Evolutionary conservation across 2,329 filamentous ascomycete genomes (phyloP), one percentile per base, ranked within the genome.

Genomic region (Ascochyta pisi): DNA sequence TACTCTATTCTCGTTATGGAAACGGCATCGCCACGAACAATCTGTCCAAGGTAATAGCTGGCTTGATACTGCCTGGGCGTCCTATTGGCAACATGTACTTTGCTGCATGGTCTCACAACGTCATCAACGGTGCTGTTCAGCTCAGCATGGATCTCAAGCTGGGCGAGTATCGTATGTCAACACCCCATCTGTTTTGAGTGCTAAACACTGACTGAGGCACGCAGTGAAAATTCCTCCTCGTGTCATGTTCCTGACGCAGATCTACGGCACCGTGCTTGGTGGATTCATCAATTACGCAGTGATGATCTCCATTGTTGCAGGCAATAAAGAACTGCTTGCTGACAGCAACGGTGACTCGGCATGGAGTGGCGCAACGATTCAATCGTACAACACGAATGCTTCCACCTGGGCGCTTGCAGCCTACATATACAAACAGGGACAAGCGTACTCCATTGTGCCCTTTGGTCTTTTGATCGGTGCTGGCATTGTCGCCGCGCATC

Each of bases 81-180:
- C 60, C 60, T 2, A 58, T 62, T 6, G 60, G 60, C 15, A 62
- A 62, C 38, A 58, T 62, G 60, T 62, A 62, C 38, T 62, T 60
- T 26, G 57, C 60, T 8, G 54, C 57, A 15, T 62, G 57, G 57
- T 58, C 54, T 3, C 60, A 62, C 35, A 60, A 62, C 34, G 60
- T 62, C 13, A 58, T 58, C 37, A 55, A 48, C 10, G 45, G 54
- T 16, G 27, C 60, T 4, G 43, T 62, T 2, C 57, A 60, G 35
- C 57, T 62, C 37, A 55, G 57, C 12, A 58, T 53, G 54, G 60
- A 62, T 8, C 45, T 62, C 4, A 62, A 62, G 33, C 31, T 62
- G 12, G 60, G 57, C 9, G 57, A 62, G 27, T 62, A 62, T 22
- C 54, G 52, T 55, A 55, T 6, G 52, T 50, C n/a, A 19, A 22